These are phyloP conservation scores for Dichotomocladium elegans DNA, from an alignment of 371 early-diverging fungal species.

Conservation along the genomic window DNA sequence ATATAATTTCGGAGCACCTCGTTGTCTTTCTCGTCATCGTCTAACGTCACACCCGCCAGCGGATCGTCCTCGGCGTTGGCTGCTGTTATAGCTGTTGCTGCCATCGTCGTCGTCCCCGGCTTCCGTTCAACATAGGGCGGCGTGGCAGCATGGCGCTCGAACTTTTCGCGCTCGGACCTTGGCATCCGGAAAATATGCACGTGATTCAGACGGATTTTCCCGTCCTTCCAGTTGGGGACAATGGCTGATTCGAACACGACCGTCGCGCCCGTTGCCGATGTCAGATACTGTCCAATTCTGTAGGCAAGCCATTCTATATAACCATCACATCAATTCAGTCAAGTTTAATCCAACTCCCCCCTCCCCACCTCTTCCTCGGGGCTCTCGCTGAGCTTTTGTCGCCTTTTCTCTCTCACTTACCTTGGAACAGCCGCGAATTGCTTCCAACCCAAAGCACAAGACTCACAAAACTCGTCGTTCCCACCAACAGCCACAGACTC, in stretches of 20 bases:
- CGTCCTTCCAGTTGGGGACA: conserved; percentile 90
- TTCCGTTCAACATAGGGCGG: conserved; percentile 5
- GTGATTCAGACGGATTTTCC: conserved; percentile 83
- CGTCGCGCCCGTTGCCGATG: conserved; percentile 77
- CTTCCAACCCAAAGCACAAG: conserved; percentile 69
- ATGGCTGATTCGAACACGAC: conserved; percentile 90
- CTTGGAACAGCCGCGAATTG: conserved; percentile 88
- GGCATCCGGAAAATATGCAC: conserved; percentile 62
- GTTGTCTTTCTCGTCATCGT: conserved; percentile 40
- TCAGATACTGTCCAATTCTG: conserved; percentile 74
- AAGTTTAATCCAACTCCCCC: too few species aligned
- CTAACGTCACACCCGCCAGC: conserved; percentile 36
- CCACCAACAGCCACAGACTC: conserved; percentile 77
- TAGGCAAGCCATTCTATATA: conserved; percentile 77
- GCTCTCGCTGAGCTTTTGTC: too few species aligned
- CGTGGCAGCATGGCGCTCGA: conserved; percentile 33
- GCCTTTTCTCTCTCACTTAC: too few species aligned
- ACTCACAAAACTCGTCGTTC: conserved; percentile 90
- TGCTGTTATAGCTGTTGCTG: neutral
- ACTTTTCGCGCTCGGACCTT: conserved; percentile 35
- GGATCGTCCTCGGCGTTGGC: conserved; percentile 28
- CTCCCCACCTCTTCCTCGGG: too few species aligned
- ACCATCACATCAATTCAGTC: too few species aligned
- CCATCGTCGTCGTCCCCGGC: too few species aligned
- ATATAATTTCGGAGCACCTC: conserved; percentile 39